phyloP scores from a whole-genome alignment of 352 stramenopile genomes.

The Phytopythium chamaehyphon region DNA sequence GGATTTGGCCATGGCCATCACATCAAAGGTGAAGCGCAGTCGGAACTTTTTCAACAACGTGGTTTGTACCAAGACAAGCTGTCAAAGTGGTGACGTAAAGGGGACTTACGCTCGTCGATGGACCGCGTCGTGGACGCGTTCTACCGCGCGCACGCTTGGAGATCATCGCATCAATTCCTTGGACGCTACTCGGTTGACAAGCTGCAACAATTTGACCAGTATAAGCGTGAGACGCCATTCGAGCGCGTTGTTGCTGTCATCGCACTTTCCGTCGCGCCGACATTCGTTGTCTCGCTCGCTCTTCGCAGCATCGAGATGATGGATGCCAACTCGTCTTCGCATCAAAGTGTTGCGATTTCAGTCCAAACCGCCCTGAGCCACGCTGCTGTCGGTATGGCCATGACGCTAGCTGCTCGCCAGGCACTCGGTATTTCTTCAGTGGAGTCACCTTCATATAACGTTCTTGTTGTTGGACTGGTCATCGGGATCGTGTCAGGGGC shows the following conservation, averaged over 20 bases:
- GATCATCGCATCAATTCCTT: slow-evolving; percentile 22
- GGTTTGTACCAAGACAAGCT: too few species aligned
- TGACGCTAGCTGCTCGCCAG: slow-evolving; percentile 12
- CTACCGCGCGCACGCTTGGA: slow-evolving; percentile 11
- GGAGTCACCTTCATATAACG: slow-evolving; percentile 1
- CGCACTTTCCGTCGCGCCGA: slow-evolving; percentile 8
- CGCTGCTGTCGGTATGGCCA: slow-evolving; percentile 5
- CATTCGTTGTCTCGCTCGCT: slow-evolving; percentile 9
- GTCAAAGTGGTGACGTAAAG: too few species aligned
- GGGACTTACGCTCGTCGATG: too few species aligned
- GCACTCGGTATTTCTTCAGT: slow-evolving; percentile 8
- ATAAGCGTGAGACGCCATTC: slow-evolving; percentile 10
- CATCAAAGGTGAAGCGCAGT: too few species aligned
- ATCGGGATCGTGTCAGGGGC: slow-evolving; percentile 8
- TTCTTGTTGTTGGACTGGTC: slow-evolving; percentile 7
- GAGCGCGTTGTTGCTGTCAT: slow-evolving; percentile 16
- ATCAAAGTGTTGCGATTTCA: not conserved
- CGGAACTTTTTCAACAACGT: too few species aligned
- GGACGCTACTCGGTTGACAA: slow-evolving; percentile 27
- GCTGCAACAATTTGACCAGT: slow-evolving; percentile 25
- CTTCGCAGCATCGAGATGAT: slow-evolving; percentile 12
- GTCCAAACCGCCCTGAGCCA: slow-evolving; percentile 12
- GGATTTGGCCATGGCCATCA: too few species aligned
- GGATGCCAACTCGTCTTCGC: not conserved
- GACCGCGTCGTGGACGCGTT: slow-evolving; percentile 1